Base-by-base conservation (phyloP, 2,329 filamentous ascomycete species). In the Dactylellina drechsleri region DNA sequence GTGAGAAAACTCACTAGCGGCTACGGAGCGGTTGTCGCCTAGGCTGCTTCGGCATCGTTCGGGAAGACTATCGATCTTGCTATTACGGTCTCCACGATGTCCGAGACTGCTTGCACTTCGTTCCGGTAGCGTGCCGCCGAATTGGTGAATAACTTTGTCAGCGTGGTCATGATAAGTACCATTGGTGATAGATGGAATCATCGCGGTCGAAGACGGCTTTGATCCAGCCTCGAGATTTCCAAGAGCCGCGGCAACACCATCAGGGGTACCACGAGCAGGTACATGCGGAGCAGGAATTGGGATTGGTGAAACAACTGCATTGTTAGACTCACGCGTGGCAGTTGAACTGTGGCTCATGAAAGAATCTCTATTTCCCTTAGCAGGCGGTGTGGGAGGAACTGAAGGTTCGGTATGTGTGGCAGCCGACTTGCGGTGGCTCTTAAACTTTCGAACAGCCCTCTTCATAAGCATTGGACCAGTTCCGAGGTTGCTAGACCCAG, bases 71-170 rank as follows among this genome's bases (percentile, higher is more conserved):
- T 43, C 40, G 7, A 18, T 40, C 7, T 41, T 31, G 47, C 58
- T 75, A 43, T 18, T 43, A 7, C 64, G 57, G 15, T 75, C 71
- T 26, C 18, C 53, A 4, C 58, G 71, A 36, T 75, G 64, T 6
- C 71, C 71, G 36, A 75, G 52, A 26, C 71, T 75, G 45, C 71
- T 75, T 28, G 58, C 71, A 16, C 71, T 75, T n/a, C 71, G 57
- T 26, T 68, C 71, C 12, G 57, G 64, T 28, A 75, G 12, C 13
- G 53, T 68, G 4, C 71, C 64, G 12, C 71, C 50, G 53, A 75
- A 75, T 10, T 43, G 50, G 20, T 65, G 71, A 31, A 75, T 45
- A 49, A 75, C 64, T 28, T 68, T 64, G 2, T 53, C 40, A 0
- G 54, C 50, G 36, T 64, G 57, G 10, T 75, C 71, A 36, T 75